Evolutionary conservation across 345 rosid species (phyloP), one percentile per base, ranked within the genome.

Genomic region (Eucalyptus sp.): DNA sequence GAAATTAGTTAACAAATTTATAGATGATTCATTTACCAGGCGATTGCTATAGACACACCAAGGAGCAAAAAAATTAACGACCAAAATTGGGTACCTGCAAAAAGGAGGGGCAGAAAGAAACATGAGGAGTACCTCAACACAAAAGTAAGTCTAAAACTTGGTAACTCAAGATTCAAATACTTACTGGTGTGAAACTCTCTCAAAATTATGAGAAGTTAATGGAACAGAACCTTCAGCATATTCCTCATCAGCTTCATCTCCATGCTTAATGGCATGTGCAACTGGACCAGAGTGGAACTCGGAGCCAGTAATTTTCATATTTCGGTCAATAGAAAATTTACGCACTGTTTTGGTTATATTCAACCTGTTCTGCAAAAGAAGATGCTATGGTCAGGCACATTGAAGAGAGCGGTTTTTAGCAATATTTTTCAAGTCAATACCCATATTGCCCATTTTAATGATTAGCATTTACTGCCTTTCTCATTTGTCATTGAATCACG

Each of bases 21-120:
- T 41, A 3, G 44, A 89, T 31, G 60, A 54, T 48, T 88, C 58
- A 90, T 88, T 91, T 96, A 97, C 99, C 99, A 98, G 94, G 92
- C 97, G 99, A 88, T 92, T 96, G 92, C 99, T 94, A 98, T 98
- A 98, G 91, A 92, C 93, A 93, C 99, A 98, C 99, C 99, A 98
- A 29, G 99, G 99, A 90, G 99, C 99, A 92, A 86, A 96, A 94
- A 98, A 98, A 93, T 98, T 98, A 89, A 98, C 98, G 71, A 92
- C 96, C 93, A 96, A 91, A 92, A 98, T 93, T 50, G 98, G 98
- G 92, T 91, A 94, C 92, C 99, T 98, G 97, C 87, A 95, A 87
- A 56, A 89, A n/a, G 90, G 71, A 79, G 29, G 87, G 56, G 52
- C n/a, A 10, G 80, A 88, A 44, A 86, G 22, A 8, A 90, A 76